Base-by-base conservation (phyloP, 257 asterid species). In the Ballota nigra region DNA sequence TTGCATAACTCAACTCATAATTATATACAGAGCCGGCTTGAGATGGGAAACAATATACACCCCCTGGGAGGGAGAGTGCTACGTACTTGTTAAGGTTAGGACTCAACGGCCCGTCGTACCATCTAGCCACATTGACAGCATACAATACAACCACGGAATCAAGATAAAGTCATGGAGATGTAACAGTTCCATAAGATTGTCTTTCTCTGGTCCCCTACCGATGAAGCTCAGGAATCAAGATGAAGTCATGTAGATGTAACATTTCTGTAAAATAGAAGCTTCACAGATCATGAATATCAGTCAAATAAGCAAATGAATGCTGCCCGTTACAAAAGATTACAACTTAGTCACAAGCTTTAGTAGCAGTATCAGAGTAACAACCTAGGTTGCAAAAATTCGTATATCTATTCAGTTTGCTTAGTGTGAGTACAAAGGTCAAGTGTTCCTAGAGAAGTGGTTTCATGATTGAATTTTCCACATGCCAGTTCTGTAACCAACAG, bases 401-500 rank as follows among this genome's bases (percentile, higher is more conserved):
- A 26, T 57, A 40, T 41, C 68, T 69, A 38, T 70, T 56, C 24
- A 9, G 26, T 19, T 63, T 22, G 16, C 40, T 53, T 55, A 57
- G 65, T 65, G 28, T 69, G 33, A 69, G 34, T 43, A 64, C 23
- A n/a, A 66, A n/a, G 51, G 60, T 12, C 75, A 69, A 64, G 34
- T 29, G 8, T 22, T 52, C 57, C 23, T 36, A 22, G 79, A 13
- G 8, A 49, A 36, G 62, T 26, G 29, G 29, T n/a, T 19, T 91
- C 84, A 88, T 34, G 77, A 70, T 68, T 84, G 85, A 71, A 91
- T 78, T 73, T 88, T 86, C 99, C 99, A 94, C 53, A 91, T 75
- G 62, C 98, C 98, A 43, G 85, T 83, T 80, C 97, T 85, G 71
- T 91, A 91, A 40, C 97, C 99, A 65, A 89, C 63, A n/a, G 97